Evolutionary conservation across 768 basidiomycete species (phyloP), one percentile per base, ranked within the genome.

Genomic region (Holtermannia corniformis): DNA sequence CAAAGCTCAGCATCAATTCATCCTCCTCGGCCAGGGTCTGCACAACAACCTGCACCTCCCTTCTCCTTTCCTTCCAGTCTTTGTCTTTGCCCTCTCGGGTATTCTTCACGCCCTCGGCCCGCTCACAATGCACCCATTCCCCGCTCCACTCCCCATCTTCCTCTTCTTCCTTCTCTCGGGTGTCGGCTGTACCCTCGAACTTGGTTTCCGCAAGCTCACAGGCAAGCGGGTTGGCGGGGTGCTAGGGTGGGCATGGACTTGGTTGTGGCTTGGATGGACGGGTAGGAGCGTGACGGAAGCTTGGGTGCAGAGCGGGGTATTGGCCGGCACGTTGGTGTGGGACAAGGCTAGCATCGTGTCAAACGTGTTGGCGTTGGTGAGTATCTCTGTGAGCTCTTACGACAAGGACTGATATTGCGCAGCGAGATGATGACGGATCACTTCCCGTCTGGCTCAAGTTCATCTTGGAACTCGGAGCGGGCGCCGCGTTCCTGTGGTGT

Each of bases 41-140:
- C 51, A 70, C 20, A 42, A 49, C 19, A 23, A 56, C 19, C 28
- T 65, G 14, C 47, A 47, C 19, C 47, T 65, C n/a, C 57, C 60
- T 37, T 47, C 57, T 3, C 50, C 62, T 0, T 37, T 54, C 25
- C 56, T 59, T 40, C 54, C 60, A 1, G 46, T 56, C 22, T 25
- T 62, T 1, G 53, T 61, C n/a, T 69, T 68, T 56, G 22, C 60
- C 53, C 51, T 65, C 44, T 70, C 68, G 5, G 68, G 62, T 0
- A 24, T 46, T 4, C 56, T 70, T 46, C 71, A 70, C 55, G 62
- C 64, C 21, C 41, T 70, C 27, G 67, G 67, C 16, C 52, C 65
- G 51, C 55, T 68, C 40, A 53, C 62, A 13, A 60, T 64, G 54
- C 40, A 52, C 43, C 68, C 68, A 7, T 40, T 56, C 28, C 69